Base-by-base conservation (phyloP, 495 filamentous ascomycete genomes). In the Penicillium roqueforti region DNA sequence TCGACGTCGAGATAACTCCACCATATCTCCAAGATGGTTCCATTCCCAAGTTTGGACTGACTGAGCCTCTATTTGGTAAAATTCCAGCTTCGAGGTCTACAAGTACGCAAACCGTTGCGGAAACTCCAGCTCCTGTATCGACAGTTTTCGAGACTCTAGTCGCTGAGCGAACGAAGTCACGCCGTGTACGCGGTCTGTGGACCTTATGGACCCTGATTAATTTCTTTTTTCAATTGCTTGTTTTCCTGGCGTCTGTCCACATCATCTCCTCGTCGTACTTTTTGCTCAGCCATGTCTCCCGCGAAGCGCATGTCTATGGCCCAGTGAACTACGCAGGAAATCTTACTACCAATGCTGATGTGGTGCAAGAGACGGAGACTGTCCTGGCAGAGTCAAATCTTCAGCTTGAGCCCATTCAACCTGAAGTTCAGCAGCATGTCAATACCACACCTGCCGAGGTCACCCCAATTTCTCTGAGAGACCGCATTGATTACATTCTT, bases 401-500 rank as follows among this genome's bases (percentile, higher is more conserved):
- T 13, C 26, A 34, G 5, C 13, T n/a, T 8, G 50, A 11, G 20
- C 31, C 16, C 4, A 4, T 22, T 31, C 40, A 41, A 20, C 1
- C 23, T 26, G 19, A 34, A 3, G 19, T 7, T 19, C 3, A 19
- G 32, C 39, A 28, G 16, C 4, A 19, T n/a, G 11, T 34, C 23
- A 19, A 42, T 16, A 26, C 32, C 8, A 10, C 19, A 18, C 37
- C 19, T 16, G 25, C 40, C 26, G n/a, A 20, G 9, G 20, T 18
- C 6, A 37, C 28, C 10, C 10, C 38, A 7, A 22, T 51, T 1
- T 32, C 55, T 3, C 26, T 67, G 32, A 59, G 71, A 34, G 71
- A 74, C 42, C 60, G 38, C 7, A 38, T 76, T 16, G 73, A 76
- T 44, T 71, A 72, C 37, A 46, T 66, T 51, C 61, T 74, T 28